Conservation (phyloP, 1,284 basidiomycete species). For the Heterobasidion annosum region DNA sequence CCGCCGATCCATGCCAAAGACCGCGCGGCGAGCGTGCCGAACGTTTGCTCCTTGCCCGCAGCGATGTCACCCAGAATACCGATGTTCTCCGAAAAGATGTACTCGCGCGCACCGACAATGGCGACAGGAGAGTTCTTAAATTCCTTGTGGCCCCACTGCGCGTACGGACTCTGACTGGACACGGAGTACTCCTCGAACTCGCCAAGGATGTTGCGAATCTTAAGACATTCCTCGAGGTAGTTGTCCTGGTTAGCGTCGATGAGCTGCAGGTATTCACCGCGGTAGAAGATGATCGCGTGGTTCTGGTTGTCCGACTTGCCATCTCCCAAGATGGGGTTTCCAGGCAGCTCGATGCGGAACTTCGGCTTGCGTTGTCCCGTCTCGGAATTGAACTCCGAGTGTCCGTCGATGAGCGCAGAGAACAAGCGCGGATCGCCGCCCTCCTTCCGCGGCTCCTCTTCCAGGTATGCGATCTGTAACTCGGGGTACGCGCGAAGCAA, state of each 20-base stretch:
- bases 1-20: slow-evolving; percentile 97
- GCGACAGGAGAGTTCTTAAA: slow-evolving; percentile 89
- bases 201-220: slow-evolving; percentile 96
- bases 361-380: slow-evolving; percentile 89
- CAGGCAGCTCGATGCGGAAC: slow-evolving; percentile 97
- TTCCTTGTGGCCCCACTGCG: slow-evolving; percentile 79
- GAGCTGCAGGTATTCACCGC: slow-evolving; percentile 97
- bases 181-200: slow-evolving; percentile 95
- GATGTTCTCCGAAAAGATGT: slow-evolving; percentile 99
- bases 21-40: slow-evolving; percentile 93
- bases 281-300: slow-evolving; percentile 98
- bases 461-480: slow-evolving; percentile 95
- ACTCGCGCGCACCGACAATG: slow-evolving; percentile 97
- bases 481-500: slow-evolving; percentile 97
- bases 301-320: slow-evolving; percentile 99
- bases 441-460: slow-evolving; percentile 94
- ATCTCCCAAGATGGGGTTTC: slow-evolving; percentile 98
- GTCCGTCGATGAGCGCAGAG: slow-evolving; percentile 94
- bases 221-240: slow-evolving; percentile 98
- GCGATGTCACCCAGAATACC: slow-evolving; percentile 98
- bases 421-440: slow-evolving; percentile 94
- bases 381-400: slow-evolving; percentile 90
- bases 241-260: slow-evolving; percentile 99
- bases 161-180: slow-evolving; percentile 86
- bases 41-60: slow-evolving; percentile 99